These are phyloP conservation scores for Botrytis galanthina DNA, from an alignment of 2,329 filamentous ascomycete genomes.

Conservation along the genomic window DNA sequence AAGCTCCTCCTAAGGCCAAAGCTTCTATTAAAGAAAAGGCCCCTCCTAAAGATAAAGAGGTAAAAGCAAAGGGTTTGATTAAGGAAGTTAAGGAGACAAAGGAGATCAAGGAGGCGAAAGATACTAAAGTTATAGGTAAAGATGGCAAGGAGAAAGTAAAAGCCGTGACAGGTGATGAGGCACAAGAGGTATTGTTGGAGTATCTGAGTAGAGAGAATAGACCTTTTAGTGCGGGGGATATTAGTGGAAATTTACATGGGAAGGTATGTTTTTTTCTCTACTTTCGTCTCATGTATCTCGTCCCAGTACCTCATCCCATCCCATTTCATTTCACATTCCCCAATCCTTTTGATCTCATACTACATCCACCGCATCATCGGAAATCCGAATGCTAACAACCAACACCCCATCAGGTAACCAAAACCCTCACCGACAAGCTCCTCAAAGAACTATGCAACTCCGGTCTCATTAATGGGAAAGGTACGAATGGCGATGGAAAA, in stretches of 20 bases:
- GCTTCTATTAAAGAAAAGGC: conserved; percentile 19
- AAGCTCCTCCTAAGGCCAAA: conserved; percentile 16
- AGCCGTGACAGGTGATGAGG: conserved; percentile 36
- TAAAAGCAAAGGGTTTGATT: conserved; percentile 9
- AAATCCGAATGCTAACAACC: conserved; percentile 11
- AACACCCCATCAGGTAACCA: conserved; percentile 27
- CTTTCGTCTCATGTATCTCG: not conserved
- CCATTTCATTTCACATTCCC: not conserved
- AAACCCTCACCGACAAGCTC: conserved; percentile 57
- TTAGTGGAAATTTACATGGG: conserved; percentile 60
- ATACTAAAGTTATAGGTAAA: conserved; percentile 20
- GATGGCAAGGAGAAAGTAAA: conserved; percentile 35
- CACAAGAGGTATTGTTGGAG: conserved; percentile 38
- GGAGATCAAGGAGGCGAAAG: not conserved
- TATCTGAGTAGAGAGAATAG: conserved; percentile 43
- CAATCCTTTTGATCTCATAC: not conserved
- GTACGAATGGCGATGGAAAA: conserved; percentile 35
- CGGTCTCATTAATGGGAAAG: conserved; percentile 55
- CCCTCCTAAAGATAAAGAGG: conserved; percentile 18
- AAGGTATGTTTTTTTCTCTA: conserved; percentile 42
- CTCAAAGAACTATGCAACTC: conserved; percentile 62
- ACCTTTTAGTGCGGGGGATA: conserved; percentile 48
- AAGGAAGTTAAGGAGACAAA: not conserved
- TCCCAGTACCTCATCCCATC: not conserved
- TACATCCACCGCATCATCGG: too few species aligned